Percentiles rank a stretch among this genome's conserved stretches.
phyloP scores from a whole-genome alignment of 75 land plant genomes.

The Gnetum montanum region DNA sequence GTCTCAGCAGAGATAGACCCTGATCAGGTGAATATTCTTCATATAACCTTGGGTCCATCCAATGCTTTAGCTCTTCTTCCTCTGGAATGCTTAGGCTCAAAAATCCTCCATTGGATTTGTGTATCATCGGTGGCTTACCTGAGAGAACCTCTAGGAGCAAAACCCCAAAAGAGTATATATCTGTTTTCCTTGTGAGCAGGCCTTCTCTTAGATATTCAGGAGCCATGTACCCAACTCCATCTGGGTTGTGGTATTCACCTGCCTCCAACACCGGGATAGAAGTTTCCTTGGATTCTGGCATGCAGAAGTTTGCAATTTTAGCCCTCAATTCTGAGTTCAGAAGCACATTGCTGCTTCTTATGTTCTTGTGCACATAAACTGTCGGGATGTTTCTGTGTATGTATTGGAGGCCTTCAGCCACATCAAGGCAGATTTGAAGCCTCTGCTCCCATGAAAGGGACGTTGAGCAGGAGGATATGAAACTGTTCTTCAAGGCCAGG shows the following conservation, averaged over 20 bases:
- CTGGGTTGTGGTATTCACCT: too few species aligned
- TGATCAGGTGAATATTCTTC: constrained; percentile 20
- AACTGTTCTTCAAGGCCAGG: constrained; percentile 7
- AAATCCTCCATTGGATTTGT: constrained; percentile 6
- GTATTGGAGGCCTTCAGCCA: constrained; percentile 76
- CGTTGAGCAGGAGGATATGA: constrained; percentile 12
- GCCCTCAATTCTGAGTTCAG: constrained; percentile 54
- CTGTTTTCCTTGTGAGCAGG: constrained; percentile 48
- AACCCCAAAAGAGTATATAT: constrained; percentile 66
- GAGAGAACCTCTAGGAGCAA: constrained; percentile 48
- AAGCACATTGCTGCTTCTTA: constrained; percentile 66
- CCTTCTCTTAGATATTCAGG: constrained; percentile 73
- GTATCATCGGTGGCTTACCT: constrained; percentile 31
- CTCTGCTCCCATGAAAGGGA: constrained; percentile 54
- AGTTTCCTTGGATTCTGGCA: constrained; percentile 48
- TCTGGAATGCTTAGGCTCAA: not conserved
- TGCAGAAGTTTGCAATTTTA: constrained; percentile 65
- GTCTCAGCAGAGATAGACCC: constrained; percentile 13
- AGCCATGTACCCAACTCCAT: constrained; percentile 64
- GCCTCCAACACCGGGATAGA: too few species aligned
- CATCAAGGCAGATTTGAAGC: constrained; percentile 61
- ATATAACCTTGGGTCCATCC: constrained; percentile 21
- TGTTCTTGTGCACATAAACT: constrained; percentile 55
- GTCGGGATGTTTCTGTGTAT: constrained; percentile 70
- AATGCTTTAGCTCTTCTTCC: constrained; percentile 12